phyloP scores from a whole-genome alignment of 1,284 basidiomycete species.

The Pseudozyma tsukubaensis region DNA sequence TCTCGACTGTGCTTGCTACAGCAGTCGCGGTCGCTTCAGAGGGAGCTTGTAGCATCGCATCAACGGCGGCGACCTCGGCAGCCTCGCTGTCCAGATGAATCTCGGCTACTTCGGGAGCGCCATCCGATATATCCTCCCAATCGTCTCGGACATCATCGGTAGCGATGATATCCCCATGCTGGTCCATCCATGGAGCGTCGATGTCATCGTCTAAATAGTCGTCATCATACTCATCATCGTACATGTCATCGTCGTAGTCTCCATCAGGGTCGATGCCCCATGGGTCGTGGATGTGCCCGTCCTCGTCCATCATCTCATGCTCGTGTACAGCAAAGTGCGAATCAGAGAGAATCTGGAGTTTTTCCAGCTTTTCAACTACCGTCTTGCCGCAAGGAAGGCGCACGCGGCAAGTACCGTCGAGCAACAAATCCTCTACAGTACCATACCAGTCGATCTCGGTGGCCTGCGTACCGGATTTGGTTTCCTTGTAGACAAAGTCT shows the following conservation, averaged over 20 bases:
- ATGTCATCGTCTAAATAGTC: neutral
- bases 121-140: slow-evolving; percentile 60
- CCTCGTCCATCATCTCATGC: slow-evolving; percentile 25
- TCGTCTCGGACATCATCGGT: slow-evolving; percentile 48
- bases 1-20: neutral
- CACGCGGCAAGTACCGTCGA: slow-evolving; percentile 69
- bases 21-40: neutral
- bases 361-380: slow-evolving; percentile 51
- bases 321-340: slow-evolving; percentile 49
- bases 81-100: slow-evolving; percentile 20
- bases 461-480: slow-evolving; percentile 29
- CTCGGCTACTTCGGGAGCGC: slow-evolving; percentile 23
- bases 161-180: slow-evolving; percentile 46
- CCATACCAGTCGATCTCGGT: slow-evolving; percentile 70
- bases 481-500: neutral
- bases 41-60: neutral
- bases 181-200: slow-evolving; percentile 51
- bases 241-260: slow-evolving; percentile 24
- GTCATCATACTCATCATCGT: slow-evolving; percentile 30
- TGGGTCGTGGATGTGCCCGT: slow-evolving; percentile 12
- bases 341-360: slow-evolving; percentile 50
- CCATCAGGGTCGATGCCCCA: slow-evolving; percentile 24
- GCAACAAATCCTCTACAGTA: slow-evolving; percentile 69
- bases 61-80: slow-evolving; percentile 27
- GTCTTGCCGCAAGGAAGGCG: slow-evolving; percentile 65